Evolutionary conservation across 352 stramenopile species (phyloP), one percentile per base, ranked within the genome.

Genomic region (Pythium myriotylum): DNA sequence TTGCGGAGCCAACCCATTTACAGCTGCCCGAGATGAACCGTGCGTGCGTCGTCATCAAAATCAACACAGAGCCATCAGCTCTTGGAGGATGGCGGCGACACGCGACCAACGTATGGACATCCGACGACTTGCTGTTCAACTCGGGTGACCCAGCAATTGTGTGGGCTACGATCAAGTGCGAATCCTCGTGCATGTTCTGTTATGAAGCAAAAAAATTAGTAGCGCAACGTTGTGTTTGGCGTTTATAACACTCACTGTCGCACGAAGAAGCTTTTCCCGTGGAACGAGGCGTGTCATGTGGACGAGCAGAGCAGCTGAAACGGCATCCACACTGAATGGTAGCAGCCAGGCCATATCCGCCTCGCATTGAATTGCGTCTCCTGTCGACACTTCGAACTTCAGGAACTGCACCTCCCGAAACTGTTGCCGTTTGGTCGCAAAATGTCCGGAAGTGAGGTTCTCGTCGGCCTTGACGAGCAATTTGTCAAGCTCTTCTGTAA

Each of bases 311-410:
- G 45, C 45, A 12, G 9, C 35, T 26, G 45, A 16, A 23, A 51
- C 26, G 22, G 20, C 10, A 12, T 51, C 45, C 19, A 51, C 45
- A n/a, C 6, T 9, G 22, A 51, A 51, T 23, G 45, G 45, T 8
- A 51, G 45, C 6, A 51, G 7, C 45, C 45, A 51, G 9, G 16
- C 45, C 45, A 51, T 32, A 12, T 33, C 45, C 45, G 35, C 8
- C 8, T 26, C 17, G 9, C 13, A 32, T 2, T 51, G 9, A 2
- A 51, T 20, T 23, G 7, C 45, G 1, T 33, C 22, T 7, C 45
- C 45, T 3, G 20, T 37, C 22, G 20, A 16, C 4, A 23, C n/a
- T 0, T 2, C 4, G 20, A 32, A 26, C 6, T 20, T 51, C 3
- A 13, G 45, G 45, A 35, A 35, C 22, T 35, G 3, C 5, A 35